Percentiles rank a stretch among this genome's conserved stretches.
These are phyloP conservation scores for Rubia yunnanensis DNA, from an alignment of 257 asterid species.

Conservation along the genomic window DNA sequence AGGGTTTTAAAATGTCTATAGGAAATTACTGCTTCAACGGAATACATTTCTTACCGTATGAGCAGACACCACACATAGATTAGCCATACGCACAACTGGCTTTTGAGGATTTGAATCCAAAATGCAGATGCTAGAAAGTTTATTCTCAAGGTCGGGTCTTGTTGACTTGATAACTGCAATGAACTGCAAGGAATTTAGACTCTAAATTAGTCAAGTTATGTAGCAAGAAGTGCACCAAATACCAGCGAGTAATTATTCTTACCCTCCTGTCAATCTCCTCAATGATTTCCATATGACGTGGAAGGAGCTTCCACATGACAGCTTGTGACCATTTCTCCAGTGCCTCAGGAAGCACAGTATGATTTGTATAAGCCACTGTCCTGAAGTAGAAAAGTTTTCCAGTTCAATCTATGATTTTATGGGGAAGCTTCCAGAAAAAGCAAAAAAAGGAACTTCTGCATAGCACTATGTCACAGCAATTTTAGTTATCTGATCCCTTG, in stretches of 20 bases:
- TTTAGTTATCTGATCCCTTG: not conserved
- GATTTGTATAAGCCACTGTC: slow-evolving; percentile 94
- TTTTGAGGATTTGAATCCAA: slow-evolving; percentile 76
- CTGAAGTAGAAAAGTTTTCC: slow-evolving; percentile 31
- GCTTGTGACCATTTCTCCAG: slow-evolving; percentile 98
- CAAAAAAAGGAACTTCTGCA: not conserved
- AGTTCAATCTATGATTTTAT: slow-evolving; percentile 17
- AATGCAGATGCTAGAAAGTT: slow-evolving; percentile 55
- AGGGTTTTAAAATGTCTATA: not conserved
- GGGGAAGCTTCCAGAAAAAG: slow-evolving; percentile 1
- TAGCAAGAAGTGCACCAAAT: not conserved
- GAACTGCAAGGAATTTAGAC: slow-evolving; percentile 46
- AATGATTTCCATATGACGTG: slow-evolving; percentile 97
- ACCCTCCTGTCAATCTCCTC: slow-evolving; percentile 96
- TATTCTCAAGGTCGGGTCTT: slow-evolving; percentile 74
- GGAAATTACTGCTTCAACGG: slow-evolving; percentile 2
- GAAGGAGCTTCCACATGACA: slow-evolving; percentile 99
- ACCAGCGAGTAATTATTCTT: slow-evolving; percentile 6
- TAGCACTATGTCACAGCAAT: not conserved
- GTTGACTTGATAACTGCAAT: slow-evolving; percentile 52
- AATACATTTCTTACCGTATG: slow-evolving; percentile 67
- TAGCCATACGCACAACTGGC: slow-evolving; percentile 98
- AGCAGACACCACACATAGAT: slow-evolving; percentile 88
- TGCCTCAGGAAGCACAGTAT: slow-evolving; percentile 99
- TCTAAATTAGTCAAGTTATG: slow-evolving; percentile 9